Conservation (phyloP, 495 filamentous ascomycete genomes). For the Annulohypoxylon nitens region DNA sequence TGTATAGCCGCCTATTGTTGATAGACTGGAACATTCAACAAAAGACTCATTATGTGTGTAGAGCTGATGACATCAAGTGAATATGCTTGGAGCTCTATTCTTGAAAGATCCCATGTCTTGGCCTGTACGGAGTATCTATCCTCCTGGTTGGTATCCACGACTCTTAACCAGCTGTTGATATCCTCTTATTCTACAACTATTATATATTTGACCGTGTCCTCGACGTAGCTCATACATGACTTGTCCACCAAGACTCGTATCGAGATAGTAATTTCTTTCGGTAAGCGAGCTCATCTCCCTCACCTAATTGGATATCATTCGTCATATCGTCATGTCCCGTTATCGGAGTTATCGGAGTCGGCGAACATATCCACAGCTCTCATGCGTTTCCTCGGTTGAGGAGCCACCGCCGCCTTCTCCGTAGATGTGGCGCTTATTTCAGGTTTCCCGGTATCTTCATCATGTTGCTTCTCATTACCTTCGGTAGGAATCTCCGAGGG, state of each 20-base stretch:
- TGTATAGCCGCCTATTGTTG: too few relatives aligned
- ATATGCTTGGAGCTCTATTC: neutral
- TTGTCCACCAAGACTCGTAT: neutral
- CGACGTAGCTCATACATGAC: neutral
- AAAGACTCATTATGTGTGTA: neutral
- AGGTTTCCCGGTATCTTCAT: constrained; percentile 33
- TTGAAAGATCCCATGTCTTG: neutral
- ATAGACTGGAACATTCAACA: neutral
- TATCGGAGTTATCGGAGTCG: constrained; percentile 64
- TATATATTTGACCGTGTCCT: neutral
- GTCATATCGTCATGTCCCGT: constrained; percentile 44
- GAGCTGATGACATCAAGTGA: neutral
- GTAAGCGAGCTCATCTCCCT: neutral
- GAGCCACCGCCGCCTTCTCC: constrained; percentile 31
- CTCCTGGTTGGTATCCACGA: neutral
- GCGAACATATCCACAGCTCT: constrained; percentile 97
- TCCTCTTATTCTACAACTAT: neutral
- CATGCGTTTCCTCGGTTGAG: constrained; percentile 68
- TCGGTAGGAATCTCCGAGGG: constrained; percentile 43
- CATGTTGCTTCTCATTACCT: constrained; percentile 47
- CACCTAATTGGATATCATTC: neutral
- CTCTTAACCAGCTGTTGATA: neutral
- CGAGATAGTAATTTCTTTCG: neutral
- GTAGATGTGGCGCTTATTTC: constrained; percentile 4
- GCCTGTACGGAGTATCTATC: neutral